Evolutionary conservation across 768 basidiomycete species (phyloP).

Genomic region (Naganishia onofrii): DNA sequence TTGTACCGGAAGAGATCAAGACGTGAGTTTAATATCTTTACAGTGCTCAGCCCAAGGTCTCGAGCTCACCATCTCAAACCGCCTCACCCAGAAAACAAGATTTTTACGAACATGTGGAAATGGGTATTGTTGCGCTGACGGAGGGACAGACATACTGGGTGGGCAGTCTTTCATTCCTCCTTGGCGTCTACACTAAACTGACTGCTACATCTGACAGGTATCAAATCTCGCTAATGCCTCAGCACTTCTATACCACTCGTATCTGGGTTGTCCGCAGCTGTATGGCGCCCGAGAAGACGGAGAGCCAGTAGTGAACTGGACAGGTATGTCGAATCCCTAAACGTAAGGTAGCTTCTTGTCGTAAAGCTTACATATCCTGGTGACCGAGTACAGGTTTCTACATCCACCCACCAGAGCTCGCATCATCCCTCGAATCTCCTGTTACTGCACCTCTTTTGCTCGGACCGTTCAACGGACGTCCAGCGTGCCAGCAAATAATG

Average conservation of each 20-base stretch:
- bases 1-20: constrained; percentile 67
- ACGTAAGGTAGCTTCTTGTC: not conserved
- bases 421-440: constrained; percentile 14
- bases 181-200: not conserved
- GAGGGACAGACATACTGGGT: constrained; percentile 77
- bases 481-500: constrained; percentile 79
- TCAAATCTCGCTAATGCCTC: constrained; percentile 84
- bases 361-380: not conserved
- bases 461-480: constrained; percentile 85
- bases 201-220: constrained; percentile 56
- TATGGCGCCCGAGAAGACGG: constrained; percentile 59
- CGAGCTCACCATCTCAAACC: too few species aligned
- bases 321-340: constrained; percentile 61
- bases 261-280: constrained; percentile 62
- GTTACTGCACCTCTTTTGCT: constrained; percentile 58
- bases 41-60: too few species aligned
- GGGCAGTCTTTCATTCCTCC: constrained; percentile 34
- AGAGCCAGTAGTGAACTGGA: constrained; percentile 81
- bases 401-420: constrained; percentile 49
- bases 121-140: constrained; percentile 64
- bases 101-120: constrained; percentile 64
- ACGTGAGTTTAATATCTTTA: constrained; percentile 42
- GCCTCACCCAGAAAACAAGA: constrained; percentile 59
- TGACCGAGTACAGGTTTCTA: constrained; percentile 70
- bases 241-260: constrained; percentile 57